A percentile compares a stretch with the other conserved stretches of the same genome.
Conservation (phyloP, 2,329 filamentous ascomycete species). For the Aureobasidium sp. region DNA sequence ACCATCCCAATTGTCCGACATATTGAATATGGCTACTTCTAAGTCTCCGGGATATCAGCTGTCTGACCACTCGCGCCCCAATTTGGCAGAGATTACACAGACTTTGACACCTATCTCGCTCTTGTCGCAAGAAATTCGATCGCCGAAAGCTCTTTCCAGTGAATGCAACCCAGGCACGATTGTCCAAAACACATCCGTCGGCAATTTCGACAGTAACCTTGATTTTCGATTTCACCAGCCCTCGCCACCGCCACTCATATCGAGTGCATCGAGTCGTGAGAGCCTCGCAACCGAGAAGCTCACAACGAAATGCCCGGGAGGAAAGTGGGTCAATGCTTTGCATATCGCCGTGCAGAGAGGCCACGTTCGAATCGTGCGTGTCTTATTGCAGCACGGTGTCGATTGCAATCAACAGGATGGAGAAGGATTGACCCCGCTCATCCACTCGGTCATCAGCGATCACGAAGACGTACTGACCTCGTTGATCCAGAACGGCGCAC, state of each 20-base stretch:
- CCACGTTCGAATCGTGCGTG: neutral
- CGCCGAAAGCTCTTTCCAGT: neutral
- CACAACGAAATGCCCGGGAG: neutral
- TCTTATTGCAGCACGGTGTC: neutral
- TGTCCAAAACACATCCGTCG: neutral
- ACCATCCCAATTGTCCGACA: neutral
- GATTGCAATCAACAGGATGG: neutral
- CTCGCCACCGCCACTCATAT: neutral
- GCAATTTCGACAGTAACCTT: neutral
- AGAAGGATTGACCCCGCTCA: neutral
- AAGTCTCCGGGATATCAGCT: neutral
- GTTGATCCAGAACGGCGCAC: neutral
- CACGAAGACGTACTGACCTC: neutral
- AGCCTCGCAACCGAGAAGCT: neutral
- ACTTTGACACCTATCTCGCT: neutral
- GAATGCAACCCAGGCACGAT: neutral
- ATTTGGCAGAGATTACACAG: neutral
- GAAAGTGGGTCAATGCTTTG: neutral
- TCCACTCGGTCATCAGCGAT: neutral
- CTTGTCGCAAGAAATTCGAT: neutral
- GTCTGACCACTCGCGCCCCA: neutral
- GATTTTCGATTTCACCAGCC: neutral
- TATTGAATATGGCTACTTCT: neutral
- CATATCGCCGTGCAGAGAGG: neutral
- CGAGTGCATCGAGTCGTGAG: neutral